A percentile compares a stretch with the other conserved stretches of the same genome.
These are phyloP conservation scores for Psilocybe mexicana DNA, from an alignment of 1,284 basidiomycete genomes.

Conservation along the genomic window DNA sequence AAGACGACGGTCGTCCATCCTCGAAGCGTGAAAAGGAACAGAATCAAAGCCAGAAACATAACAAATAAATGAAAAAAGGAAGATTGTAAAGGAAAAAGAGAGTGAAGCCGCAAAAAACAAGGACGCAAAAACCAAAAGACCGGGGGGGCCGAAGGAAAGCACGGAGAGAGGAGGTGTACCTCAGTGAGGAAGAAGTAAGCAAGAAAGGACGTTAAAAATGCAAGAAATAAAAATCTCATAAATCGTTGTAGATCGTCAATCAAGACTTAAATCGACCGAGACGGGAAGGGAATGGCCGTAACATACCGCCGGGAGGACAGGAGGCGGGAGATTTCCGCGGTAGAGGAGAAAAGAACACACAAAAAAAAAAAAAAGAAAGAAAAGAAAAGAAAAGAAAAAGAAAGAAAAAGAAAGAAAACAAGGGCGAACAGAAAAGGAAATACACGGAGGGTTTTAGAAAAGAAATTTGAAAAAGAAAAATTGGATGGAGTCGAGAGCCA, in stretches of 20 bases:
- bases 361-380: background rate
- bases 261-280: background rate
- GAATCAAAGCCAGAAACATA: too few relatives aligned
- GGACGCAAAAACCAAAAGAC: background rate
- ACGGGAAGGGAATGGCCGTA: too few relatives aligned
- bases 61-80: background rate
- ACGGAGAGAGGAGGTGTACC: background rate
- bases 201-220: too few relatives aligned
- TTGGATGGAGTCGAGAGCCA: background rate
- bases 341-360: background rate
- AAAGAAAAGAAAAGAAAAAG: background rate
- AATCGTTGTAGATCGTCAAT: too few relatives aligned
- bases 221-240: too few relatives aligned
- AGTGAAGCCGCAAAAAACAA: too few relatives aligned
- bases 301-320: too few relatives aligned
- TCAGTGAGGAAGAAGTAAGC: background rate
- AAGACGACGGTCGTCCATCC: background rate
- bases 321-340: too few relatives aligned
- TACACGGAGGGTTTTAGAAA: background rate
- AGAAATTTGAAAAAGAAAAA: background rate
- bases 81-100: background rate
- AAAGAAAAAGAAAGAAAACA: constrained; percentile 1
- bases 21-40: background rate
- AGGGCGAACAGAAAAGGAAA: background rate
- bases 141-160: background rate